Conservation (phyloP, 129 eudicot species). For the Helichrysum umbraculigerum region DNA sequence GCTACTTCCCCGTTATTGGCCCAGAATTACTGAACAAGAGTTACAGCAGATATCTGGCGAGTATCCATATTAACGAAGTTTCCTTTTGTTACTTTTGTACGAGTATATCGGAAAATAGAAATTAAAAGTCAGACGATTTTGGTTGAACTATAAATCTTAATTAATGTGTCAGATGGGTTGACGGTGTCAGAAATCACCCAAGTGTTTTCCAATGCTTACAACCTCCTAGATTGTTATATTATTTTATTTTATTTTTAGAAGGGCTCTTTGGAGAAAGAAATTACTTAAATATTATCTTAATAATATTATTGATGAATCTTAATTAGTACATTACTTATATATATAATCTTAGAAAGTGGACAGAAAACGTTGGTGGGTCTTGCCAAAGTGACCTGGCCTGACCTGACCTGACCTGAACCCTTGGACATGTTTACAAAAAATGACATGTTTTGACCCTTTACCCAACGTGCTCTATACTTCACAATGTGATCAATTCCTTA, state of each 20-base stretch:
- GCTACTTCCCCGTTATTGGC: conserved; percentile 99
- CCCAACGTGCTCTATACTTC: background rate
- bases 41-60: conserved; percentile 98
- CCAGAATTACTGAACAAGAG: conserved; percentile 95
- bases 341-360: no score
- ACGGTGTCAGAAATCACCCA: background rate
- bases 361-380: no score
- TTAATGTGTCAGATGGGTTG: background rate
- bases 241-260: no score
- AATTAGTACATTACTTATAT: no score
- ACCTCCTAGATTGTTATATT: no score
- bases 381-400: background rate
- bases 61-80: conserved; percentile 60
- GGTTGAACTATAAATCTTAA: background rate
- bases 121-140: background rate
- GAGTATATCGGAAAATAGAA: no score
- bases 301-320: no score
- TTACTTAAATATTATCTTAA: no score
- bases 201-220: background rate
- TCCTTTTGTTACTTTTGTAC: background rate
- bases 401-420: background rate
- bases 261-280: background rate
- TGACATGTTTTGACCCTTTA: background rate
- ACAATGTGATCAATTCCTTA: conserved; percentile 45
- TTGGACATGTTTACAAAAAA: background rate